Conservation (phyloP, 495 filamentous ascomycete species). For the Penicillium fimorum region DNA sequence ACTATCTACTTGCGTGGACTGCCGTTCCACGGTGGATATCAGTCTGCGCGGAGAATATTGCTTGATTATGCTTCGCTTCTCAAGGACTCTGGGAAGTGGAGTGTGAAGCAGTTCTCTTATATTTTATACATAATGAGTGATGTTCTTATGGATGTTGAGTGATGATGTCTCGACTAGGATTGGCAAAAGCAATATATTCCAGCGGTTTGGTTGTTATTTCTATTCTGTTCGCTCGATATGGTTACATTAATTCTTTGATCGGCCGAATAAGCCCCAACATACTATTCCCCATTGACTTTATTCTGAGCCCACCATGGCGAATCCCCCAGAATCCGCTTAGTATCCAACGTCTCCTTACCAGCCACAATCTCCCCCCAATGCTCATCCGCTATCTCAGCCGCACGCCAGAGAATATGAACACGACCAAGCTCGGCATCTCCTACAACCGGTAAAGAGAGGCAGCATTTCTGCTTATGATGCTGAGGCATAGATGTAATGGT, state of each 20-base stretch:
- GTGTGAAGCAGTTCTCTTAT: slow-evolving; percentile 46
- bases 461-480: neutral
- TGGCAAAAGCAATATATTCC: too few species aligned
- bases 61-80: slow-evolving; percentile 51
- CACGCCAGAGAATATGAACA: neutral
- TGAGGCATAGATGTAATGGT: neutral
- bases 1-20: slow-evolving; percentile 49
- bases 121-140: slow-evolving; percentile 56
- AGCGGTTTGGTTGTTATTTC: too few species aligned
- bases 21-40: slow-evolving; percentile 48
- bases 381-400: slow-evolving; percentile 4
- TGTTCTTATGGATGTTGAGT: slow-evolving; percentile 49
- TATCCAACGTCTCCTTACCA: neutral
- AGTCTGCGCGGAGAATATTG: slow-evolving; percentile 48
- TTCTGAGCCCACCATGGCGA: neutral
- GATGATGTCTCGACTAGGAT: slow-evolving; percentile 5
- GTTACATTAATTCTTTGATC: neutral
- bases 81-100: slow-evolving; percentile 54
- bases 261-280: neutral
- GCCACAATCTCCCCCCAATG: slow-evolving; percentile 2
- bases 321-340: neutral
- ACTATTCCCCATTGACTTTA: neutral
- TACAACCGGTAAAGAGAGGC: neutral
- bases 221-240: too few species aligned
- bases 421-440: neutral